Base-by-base conservation (phyloP, 768 basidiomycete species). In the Paxillus rubicundulus region DNA sequence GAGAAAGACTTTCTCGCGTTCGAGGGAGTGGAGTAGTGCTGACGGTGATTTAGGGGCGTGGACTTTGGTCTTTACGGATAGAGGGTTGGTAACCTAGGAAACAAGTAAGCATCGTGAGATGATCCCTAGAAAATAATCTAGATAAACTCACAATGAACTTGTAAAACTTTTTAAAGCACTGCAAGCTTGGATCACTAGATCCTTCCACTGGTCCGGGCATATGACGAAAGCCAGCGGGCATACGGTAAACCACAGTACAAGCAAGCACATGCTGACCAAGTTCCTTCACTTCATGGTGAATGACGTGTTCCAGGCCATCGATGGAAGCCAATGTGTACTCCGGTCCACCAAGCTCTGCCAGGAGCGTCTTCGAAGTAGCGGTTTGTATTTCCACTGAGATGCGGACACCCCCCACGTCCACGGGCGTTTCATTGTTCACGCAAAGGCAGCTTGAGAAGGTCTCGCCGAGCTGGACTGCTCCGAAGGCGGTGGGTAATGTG, bases 41-140 rank as follows among this genome's bases (percentile, higher is more conserved):
- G 87, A 81, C 1, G 92, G 86, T 0, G 89, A 86, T 47, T 79
- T 81, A 1, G 90, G 81, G 2, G 76, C 63, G 66, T 97, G 91
- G 0, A 96, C 91, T 68, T 95, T 95, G 13, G 94, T 97, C 71
- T 96, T 96, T 52, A 98, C 94, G 0, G 92, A 92, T 13, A 98
- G 74, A 1, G 95, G 95, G 59, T 96, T 95, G n/a, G 86, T 87
- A 21, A 94, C 92, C 92, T 96, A 58, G 14, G 17, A 21, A 9
- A 33, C 9, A 20, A 40, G 0, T 4, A 33, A 4, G 12, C 33
- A 12, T 33, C 33, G 13, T 13, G 33, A 33, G 12, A 33, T 13
- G 1, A 12, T 33, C 5, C 33, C 9, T 33, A 33, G 12, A 12
- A 13, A 14, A 5, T 5, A 33, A 13, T 12, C 9, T 33, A 33